Evolutionary conservation across 768 basidiomycete genomes (phyloP), one percentile per base, ranked within the genome.

Genomic region (Basidioascus undulatus): DNA sequence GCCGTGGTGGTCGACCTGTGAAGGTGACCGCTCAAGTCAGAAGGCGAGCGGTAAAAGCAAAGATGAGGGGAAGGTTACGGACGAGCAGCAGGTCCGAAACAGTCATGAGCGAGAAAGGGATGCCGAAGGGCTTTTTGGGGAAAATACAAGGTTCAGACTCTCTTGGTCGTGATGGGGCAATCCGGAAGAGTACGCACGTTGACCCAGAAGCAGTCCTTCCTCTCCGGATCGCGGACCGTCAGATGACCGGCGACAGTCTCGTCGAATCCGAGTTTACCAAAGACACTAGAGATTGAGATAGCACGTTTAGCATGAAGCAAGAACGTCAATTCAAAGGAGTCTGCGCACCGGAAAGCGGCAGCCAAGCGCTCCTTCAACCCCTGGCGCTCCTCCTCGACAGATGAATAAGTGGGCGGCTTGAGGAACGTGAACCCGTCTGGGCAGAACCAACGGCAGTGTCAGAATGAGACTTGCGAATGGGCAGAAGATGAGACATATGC

Each of bases 1-100:
- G 18, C 59, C 58, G 1, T 49, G 44, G 39, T 63, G 62, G 55
- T 65, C 58, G 13, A 69, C 63, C n/a, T n/a, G n/a, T n/a, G n/a
- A n/a, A n/a, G n/a, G n/a, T n/a, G n/a, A n/a, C n/a, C n/a, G n/a
- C n/a, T n/a, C n/a, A n/a, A n/a, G n/a, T n/a, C n/a, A n/a, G n/a
- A n/a, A n/a, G n/a, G n/a, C n/a, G n/a, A n/a, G n/a, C n/a, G n/a
- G n/a, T n/a, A n/a, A n/a, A n/a, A n/a, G n/a, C n/a, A n/a, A n/a
- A n/a, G n/a, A n/a, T n/a, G n/a, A n/a, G n/a, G n/a, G n/a, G n/a
- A n/a, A n/a, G n/a, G n/a, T n/a, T n/a, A n/a, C n/a, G n/a, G n/a
- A 47, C 47, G 3, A 39, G 41, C 38, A 47, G 42, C 12, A 47
- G 32, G 32, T 47, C 47, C 4, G 40, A 41, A 7, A 44, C 47